Base-by-base conservation (phyloP, 2,329 filamentous ascomycete species). In the Ophioceras dolichostomum region DNA sequence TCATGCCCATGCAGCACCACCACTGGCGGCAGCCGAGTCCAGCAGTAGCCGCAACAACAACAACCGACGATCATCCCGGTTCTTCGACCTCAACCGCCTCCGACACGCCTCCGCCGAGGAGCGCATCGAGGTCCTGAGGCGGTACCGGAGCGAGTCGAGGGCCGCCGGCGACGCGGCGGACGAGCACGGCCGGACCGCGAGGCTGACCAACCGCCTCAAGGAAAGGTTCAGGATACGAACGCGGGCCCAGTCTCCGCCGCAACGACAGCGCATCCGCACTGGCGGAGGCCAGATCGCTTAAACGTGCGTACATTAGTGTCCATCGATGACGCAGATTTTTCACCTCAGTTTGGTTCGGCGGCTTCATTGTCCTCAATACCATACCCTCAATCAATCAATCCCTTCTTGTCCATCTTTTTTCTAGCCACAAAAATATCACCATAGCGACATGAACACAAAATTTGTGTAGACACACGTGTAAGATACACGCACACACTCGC, bases 61-160 rank as follows among this genome's bases (percentile, higher is more conserved):
- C 16, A 14, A 19, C 20, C 57, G 62, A 28, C 63, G 73, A 17
- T 49, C 65, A 4, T 69, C 69, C 0, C 65, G 73, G 4, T 50
- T 77, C 4, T 60, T 77, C 29, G 73, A 79, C 45, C 57, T 76
- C 32, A 65, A 71, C 43, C 58, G 70, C 32, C 56, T 79, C 14
- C 65, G 74, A 10, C 64, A 76, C 41, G 73, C 73, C n/a, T 60
- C 73, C 0, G 61, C 67, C 4, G 70, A 77, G 45, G 75, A 79
- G 53, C 70, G 73, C n/a, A 73, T 79, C 38, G 71, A 69, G 38
- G 69, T 66, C 5, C 59, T 79, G 5, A 62, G 75, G 26, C 65
- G 66, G 37, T 61, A 67, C 33, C 57, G 63, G 14, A 55, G 60
- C 28, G 62, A 61, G 45, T 41, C 37, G 14, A 62, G 60, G 42